Base-by-base conservation (phyloP, 2,329 filamentous ascomycete species). In the Ascocoryne sarcoides region DNA sequence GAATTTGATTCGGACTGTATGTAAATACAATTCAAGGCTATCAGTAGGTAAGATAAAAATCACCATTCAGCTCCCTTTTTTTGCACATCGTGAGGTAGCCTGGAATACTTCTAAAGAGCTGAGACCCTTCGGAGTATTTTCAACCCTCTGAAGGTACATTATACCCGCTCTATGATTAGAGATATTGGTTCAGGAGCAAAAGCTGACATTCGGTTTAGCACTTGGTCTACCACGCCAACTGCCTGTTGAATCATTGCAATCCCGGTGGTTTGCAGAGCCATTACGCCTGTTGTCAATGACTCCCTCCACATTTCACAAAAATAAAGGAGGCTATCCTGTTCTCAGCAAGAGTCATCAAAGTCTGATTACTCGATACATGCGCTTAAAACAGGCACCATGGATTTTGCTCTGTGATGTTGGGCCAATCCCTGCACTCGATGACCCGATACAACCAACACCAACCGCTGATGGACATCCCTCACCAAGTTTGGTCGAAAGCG, bases 11-110 rank as follows among this genome's bases (percentile, higher is more conserved):
- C 76, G 92, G 39, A 82, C 80, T 39, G 69, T 87, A 42, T 95
- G 88, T 73, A 83, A 81, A 65, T 96, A 98, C 64, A 82, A 82
- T 62, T 65, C 73, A 42, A 77, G 87, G 60, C 70, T 98, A 28
- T 82, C 79, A 55, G 77, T 95, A 62, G 85, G 90, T 95, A 81
- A 68, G 86, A n/a, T n/a, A n/a, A n/a, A n/a, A n/a, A n/a, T 61
- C 47, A 54, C 41, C 46, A 55, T 58, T 58, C 49, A 44, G 53
- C 47, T 47, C 38, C 40, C 47, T 45, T 50, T 36, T 41, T 47
- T 47, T 26, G 23, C 23, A 12, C 23, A 26, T 7, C 23, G 7
- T 23, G 35, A 47, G 30, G 38, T 38, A 40, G 34, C 36, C 19
- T 10, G 32, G 26, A 43, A 15, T 40, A n/a, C n/a, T n/a, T n/a